Evolutionary conservation across 805 yeast genomes (phyloP), one percentile per base, ranked within the genome.

Genomic region (Gaillardinia entomophila): DNA sequence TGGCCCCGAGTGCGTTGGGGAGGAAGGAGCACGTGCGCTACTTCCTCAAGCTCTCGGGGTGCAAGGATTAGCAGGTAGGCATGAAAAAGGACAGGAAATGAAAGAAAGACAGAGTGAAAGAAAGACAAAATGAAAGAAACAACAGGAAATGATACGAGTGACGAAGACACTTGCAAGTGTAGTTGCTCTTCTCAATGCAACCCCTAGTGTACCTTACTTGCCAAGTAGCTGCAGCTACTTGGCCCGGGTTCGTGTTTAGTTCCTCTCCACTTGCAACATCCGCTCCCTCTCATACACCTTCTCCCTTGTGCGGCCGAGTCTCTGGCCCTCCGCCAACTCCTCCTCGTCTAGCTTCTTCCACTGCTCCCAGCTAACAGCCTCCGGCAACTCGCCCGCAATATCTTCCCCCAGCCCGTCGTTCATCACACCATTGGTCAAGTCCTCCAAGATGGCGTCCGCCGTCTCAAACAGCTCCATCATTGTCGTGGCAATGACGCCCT

Each of bases 401-500:
- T 43, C 48, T 7, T 28, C 38, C 1, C n/a, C 18, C 13, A 48
- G 41, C 14, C 53, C 37, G 1, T 45, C 35, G 4, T 51, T 43
- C 30, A 48, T 50, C 3, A 49, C 26, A 2, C 49, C 61, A 23
- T 53, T 51, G n/a, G 57, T 37, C 16, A 71, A 57, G 45, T 87
- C 95, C 24, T 68, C 62, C 12, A 77, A 48, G 0, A 92, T 66
- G 10, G 68, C 60, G 17, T 77, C 85, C 0, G 87, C 90, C 0
- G 90, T 79, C 6, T 76, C 72, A 41, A 80, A 80, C 1, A 96
- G 76, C 37, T 83, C 88, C 71, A 81, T 73, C 82, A 90, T 84
- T 0, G 97, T 87, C 11, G 85, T 71, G 12, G 95, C 94, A 42
- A 92, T 92, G 3, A 87, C 94, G 1, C 98, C 98, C 18, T 73